A percentile compares a stretch with the other conserved stretches of the same genome.
Evolutionary conservation across 306 rosid species (phyloP).

Genomic region (Cicer pinnatifidum): DNA sequence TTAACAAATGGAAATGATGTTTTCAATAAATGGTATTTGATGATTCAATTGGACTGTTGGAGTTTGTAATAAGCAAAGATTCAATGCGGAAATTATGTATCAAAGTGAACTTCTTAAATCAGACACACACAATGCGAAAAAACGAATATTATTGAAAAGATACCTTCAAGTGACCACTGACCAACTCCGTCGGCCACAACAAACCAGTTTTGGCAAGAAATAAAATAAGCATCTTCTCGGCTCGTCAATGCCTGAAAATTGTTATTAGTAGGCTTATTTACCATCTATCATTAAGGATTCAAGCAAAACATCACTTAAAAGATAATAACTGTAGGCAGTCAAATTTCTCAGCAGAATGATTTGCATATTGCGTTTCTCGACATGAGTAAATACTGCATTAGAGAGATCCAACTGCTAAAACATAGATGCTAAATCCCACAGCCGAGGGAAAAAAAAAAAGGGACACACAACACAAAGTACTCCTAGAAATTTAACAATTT

Average conservation of each 20-base stretch:
- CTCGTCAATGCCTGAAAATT: conserved; percentile 74
- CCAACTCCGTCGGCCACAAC: conserved; percentile 85
- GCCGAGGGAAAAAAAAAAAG: not conserved
- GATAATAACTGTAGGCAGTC: not conserved
- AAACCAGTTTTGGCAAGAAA: conserved; percentile 67
- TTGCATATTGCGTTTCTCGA: conserved; percentile 11
- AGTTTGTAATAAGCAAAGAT: conserved; percentile 5
- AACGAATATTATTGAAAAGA: conserved; percentile 24
- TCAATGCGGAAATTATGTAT: conserved; percentile 6
- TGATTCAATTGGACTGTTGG: conserved; percentile 5
- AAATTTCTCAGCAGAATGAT: conserved; percentile 6
- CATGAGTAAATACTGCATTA: conserved; percentile 16
- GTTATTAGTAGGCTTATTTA: conserved; percentile 55
- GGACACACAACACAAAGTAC: too few species aligned
- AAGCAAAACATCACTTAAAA: conserved; percentile 23
- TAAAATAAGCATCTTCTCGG: conserved; percentile 72
- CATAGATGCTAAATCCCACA: not conserved
- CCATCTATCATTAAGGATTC: conserved; percentile 38
- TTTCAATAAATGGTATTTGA: conserved; percentile 16
- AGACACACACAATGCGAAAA: conserved; percentile 1
- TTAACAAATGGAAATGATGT: conserved; percentile 15
- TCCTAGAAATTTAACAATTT: too few species aligned
- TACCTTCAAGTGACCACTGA: conserved; percentile 84
- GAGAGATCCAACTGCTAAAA: conserved; percentile 21
- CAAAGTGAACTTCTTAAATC: conserved; percentile 34